Base-by-base conservation (phyloP, 176 grass and related monocot genomes). In the Triticum dicoccoides region DNA sequence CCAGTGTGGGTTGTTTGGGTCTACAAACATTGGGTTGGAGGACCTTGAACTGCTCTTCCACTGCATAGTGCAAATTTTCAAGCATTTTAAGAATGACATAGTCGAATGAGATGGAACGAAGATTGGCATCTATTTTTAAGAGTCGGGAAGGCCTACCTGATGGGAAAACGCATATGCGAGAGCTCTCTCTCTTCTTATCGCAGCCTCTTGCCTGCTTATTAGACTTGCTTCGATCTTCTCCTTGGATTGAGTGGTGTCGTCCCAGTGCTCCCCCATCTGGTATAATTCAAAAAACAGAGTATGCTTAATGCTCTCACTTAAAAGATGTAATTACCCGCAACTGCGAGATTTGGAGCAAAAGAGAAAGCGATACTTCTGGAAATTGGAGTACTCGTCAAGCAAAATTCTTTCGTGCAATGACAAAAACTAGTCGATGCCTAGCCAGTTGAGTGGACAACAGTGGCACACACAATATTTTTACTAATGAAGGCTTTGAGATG, bases 131-230 rank as follows among this genome's bases (percentile, higher is more conserved):
- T 45, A 51, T 59, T 72, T 38, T 62, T 58, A 24, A 83, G 67
- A 86, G 80, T 15, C 44, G 17, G 5, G 52, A 78, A 82, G 11
- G n/a, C 39, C 71, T 86, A 99, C 97, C 94, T 99, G 97, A 91
- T 99, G 97, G 75, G 97, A 94, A 84, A 99, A 99, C 69, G 97
- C 94, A 82, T 99, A 99, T 65, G 97, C 97, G 3, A 99, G 70
- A 9, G 94, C 89, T 85, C 97, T 90, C 83, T 99, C 97, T 90
- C 97, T 96, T 94, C 94, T 94, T 85, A 93, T 76, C 0, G 90
- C 61, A 74, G 97, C 97, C 77, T 91, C 97, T 87, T 99, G 97
- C 80, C 93, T 99, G 94, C 89, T 99, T 77, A 94, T 84, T 51
- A 99, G 84, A 78, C 92, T 90, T 9, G 97, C 97, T 65, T 99